Evolutionary conservation across 495 filamentous ascomycete species (phyloP), one percentile per base, ranked within the genome.

Genomic region (Penicillium bovifimosum): DNA sequence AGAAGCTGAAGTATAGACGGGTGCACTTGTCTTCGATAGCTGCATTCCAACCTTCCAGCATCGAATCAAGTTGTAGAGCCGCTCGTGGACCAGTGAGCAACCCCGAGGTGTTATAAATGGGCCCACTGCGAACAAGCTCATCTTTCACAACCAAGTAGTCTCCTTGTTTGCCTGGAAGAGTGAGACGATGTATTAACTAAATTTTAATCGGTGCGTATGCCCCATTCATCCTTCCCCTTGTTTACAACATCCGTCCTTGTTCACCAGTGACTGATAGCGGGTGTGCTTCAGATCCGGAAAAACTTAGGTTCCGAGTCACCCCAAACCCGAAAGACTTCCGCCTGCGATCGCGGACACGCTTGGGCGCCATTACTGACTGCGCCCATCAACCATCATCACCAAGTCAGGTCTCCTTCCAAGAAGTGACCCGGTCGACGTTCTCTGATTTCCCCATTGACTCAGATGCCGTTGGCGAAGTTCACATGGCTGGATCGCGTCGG

Each of bases 401-500:
- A 38, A 20, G 35, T 51, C 17, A 14, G 42, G 39, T 14, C 29
- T 52, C 18, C 41, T 38, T 44, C 11, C 13, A 47, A 41, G 18
- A 10, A 28, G 26, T 38, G 41, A n/a, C 49, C 44, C 47, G n/a
- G 9, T 36, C 46, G 35, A 33, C 33, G 47, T 56, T 41, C 46
- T 31, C 26, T 20, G 20, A 44, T 27, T 39, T 32, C 43, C 54
- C 55, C 28, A 55, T 52, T 47, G 51, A 65, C 53, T 68, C 71
- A 66, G 68, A 75, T 76, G 74, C 68, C 58, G 71, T 56, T 67
- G 62, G 61, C 59, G 64, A 60, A 60, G 60, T 61, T 62, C 66
- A 71, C 70, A 80, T 80, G 77, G 77, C 77, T 76, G 74, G 72
- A 70, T 76, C 77, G 64, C 76, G 70, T 72, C 72, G 70, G 76